Base-by-base conservation (phyloP, 306 rosid species). In the Trichosanthes cucumerina region DNA sequence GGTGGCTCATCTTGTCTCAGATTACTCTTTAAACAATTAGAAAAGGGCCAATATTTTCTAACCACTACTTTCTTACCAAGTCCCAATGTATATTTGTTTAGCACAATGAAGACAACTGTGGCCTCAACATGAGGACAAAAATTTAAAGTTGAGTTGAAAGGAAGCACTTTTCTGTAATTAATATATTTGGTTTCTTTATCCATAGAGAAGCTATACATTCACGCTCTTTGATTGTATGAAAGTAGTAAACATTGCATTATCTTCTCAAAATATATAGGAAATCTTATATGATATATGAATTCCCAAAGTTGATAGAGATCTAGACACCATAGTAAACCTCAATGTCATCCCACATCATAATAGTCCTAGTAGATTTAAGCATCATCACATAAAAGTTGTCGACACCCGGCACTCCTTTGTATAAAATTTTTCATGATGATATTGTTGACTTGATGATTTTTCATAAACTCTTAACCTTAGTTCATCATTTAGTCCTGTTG, bases 1-100 rank as follows among this genome's bases (percentile, higher is more conserved):
- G 80, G 80, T 78, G 80, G 68, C 56, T 77, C 69, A 72, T 59
- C 52, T 26, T 59, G 74, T 78, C 23, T 60, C 46, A 38, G 26
- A 60, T 78, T 78, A 15, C 19, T 26, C 39, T 60, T 77, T 56
- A 24, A 77, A 77, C 76, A 76, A 77, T 77, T 60, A 59, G 16
- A 77, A 24, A 68, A 76, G 43, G 71, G 38, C 33, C 65, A 57
- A 39, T 23, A 24, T 43, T 77, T 77, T 31, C 53, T 58, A 77
- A 54, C 31, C 71, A 77, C 56, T 46, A n/a, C 58, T 78, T 60
- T 41, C 52, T 77, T 28, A 59, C 58, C 80, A 60, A 26, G 70
- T 43, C 56, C 73, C 54, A 24, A 41, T 60, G 18, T 50, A 73
- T 73, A 73, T 49, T 73, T 73, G 78, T 73, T 73, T 73, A 73